These are phyloP conservation scores for Colletotrichum agaves DNA, from an alignment of 2,329 filamentous ascomycete genomes.

Conservation along the genomic window DNA sequence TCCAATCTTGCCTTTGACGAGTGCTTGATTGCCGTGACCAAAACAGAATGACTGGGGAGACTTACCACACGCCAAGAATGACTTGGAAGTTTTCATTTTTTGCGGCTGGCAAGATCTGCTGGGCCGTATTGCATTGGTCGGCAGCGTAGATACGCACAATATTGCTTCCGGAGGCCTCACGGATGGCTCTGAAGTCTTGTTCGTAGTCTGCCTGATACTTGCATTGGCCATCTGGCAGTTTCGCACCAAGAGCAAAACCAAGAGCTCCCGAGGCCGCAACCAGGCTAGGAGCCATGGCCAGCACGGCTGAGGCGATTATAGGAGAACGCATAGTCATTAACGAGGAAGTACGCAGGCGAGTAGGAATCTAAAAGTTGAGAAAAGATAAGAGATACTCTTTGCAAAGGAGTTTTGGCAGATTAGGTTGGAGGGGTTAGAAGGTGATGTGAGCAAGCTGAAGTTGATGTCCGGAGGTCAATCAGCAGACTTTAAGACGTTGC, in stretches of 20 bases:
- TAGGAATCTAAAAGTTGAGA: not conserved
- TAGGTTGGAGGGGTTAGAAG: not conserved
- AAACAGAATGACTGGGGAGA: constrained; percentile 8
- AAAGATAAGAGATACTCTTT: not conserved
- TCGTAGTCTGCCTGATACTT: constrained; percentile 72
- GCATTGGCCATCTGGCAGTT: constrained; percentile 68
- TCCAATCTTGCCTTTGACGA: not conserved
- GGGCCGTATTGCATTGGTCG: constrained; percentile 72
- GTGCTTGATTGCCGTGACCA: not conserved
- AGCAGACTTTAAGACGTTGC: not conserved
- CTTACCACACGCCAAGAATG: constrained; percentile 76
- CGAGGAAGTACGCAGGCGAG: not conserved
- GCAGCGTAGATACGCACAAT: constrained; percentile 75
- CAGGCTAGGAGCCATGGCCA: constrained; percentile 44
- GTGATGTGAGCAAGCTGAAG: not conserved
- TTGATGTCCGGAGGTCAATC: not conserved
- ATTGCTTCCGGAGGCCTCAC: constrained; percentile 58
- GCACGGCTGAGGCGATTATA: constrained; percentile 23
- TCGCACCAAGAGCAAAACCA: constrained; percentile 75
- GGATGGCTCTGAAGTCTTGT: constrained; percentile 71
- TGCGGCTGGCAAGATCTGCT: constrained; percentile 72
- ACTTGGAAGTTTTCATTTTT: constrained; percentile 73
- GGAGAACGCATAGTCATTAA: not conserved
- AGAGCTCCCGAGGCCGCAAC: constrained; percentile 56
- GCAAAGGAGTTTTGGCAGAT: not conserved